Percentiles rank a stretch among this genome's conserved stretches.
phyloP scores from a whole-genome alignment of 2,329 filamentous ascomycete species.

The Alternaria sp. region DNA sequence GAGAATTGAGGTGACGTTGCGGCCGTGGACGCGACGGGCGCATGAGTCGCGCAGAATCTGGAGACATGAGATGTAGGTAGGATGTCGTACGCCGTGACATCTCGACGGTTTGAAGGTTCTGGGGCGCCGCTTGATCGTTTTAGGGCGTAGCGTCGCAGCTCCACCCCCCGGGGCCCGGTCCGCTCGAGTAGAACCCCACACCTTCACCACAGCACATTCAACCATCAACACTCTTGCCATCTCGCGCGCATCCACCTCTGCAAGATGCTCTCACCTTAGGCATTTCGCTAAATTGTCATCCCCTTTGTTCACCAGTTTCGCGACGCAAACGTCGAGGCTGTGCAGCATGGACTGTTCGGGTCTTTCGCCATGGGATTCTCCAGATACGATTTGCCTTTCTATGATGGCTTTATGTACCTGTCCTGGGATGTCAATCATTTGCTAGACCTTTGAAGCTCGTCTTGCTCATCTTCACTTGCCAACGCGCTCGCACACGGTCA shows the following conservation, averaged over 20 bases:
- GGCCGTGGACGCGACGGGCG: not conserved
- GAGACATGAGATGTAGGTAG: not conserved
- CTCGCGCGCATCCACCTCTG: not conserved
- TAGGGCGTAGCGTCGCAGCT: not conserved
- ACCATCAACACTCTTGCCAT: not conserved
- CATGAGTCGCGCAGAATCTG: not conserved
- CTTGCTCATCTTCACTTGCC: not conserved
- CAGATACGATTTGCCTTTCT: not conserved
- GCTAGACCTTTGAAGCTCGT: not conserved
- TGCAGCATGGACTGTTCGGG: not conserved
- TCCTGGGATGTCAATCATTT: not conserved
- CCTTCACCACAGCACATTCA: not conserved
- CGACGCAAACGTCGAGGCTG: not conserved
- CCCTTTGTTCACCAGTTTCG: not conserved
- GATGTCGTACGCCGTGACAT: no score
- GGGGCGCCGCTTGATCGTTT: not conserved
- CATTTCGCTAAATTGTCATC: not conserved
- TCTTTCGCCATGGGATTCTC: not conserved
- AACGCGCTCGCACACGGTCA: not conserved
- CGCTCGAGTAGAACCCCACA: not conserved
- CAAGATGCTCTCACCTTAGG: not conserved
- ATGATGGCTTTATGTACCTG: not conserved
- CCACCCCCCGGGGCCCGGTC: no score
- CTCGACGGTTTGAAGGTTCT: not conserved
- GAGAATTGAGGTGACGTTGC: not conserved